phyloP scores from a whole-genome alignment of 2,329 filamentous ascomycete genomes.

The Cladobotryum mycophilum region DNA sequence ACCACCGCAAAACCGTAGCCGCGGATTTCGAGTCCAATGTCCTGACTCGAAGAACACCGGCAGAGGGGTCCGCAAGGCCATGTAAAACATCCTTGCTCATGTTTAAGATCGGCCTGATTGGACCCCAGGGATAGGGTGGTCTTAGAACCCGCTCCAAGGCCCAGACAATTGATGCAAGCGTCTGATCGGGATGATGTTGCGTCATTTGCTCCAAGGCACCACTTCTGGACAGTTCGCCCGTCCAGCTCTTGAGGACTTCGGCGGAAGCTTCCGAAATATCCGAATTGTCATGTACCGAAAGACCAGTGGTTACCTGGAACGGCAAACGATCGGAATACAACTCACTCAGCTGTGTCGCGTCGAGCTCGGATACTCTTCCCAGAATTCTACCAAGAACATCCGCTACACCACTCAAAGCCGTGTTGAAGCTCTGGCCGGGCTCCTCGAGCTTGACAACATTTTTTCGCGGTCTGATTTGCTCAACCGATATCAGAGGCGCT shows the following conservation, averaged over 20 bases:
- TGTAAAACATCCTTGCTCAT: slow-evolving; percentile 52
- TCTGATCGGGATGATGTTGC: slow-evolving; percentile 34
- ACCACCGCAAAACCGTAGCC: slow-evolving; percentile 66
- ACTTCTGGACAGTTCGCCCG: slow-evolving; percentile 52
- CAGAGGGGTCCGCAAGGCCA: slow-evolving; percentile 49
- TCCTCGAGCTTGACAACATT: slow-evolving; percentile 35
- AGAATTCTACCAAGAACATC: slow-evolving; percentile 66
- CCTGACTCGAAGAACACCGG: slow-evolving; percentile 49
- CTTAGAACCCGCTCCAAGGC: slow-evolving; percentile 30
- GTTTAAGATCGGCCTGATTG: slow-evolving; percentile 51
- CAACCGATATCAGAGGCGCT: slow-evolving; percentile 64
- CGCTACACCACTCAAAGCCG: slow-evolving; percentile 52
- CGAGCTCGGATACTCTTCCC: slow-evolving; percentile 72
- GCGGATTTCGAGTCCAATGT: slow-evolving; percentile 56
- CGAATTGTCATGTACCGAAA: slow-evolving; percentile 75
- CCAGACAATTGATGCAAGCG: slow-evolving; percentile 38
- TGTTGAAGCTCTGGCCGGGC: slow-evolving; percentile 63
- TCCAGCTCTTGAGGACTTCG: slow-evolving; percentile 77
- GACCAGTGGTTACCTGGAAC: slow-evolving; percentile 68
- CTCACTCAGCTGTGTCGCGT: slow-evolving; percentile 58
- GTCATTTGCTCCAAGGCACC: slow-evolving; percentile 34
- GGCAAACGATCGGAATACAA: slow-evolving; percentile 63
- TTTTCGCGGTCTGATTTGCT: slow-evolving; percentile 59
- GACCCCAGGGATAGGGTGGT: slow-evolving; percentile 44
- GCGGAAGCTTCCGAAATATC: slow-evolving; percentile 73